Base-by-base conservation (phyloP, 805 yeast species). In the Cyberlindnera bimundalis region DNA sequence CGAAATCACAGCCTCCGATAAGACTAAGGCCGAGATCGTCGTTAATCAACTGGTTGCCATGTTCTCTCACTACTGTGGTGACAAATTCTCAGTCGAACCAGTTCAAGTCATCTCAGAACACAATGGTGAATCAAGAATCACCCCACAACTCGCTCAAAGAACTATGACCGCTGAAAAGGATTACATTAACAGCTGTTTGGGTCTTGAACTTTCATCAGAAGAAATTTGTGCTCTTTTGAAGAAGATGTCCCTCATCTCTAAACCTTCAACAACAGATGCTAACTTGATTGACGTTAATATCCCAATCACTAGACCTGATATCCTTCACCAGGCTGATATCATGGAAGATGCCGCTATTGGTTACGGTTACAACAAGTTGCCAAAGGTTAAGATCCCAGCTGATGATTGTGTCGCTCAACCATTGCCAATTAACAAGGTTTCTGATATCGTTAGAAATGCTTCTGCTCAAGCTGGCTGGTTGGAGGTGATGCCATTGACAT, bases 341-440 rank as follows among this genome's bases (percentile, higher is more conserved):
- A 86, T 93, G 95, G 99, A 93, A 67, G 99, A 93, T 65, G 96
- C 91, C 35, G 99, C 96, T 35, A 84, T 93, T 59, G 95, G 88
- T 23, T 93, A 88, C 61, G 99, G 99, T 43, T 93, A 84, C 73
- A 84, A 90, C 68, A 88, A 86, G 61, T 74, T 93, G 59, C 76
- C 75, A 48, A 87, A 82, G 67, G 80, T 93, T 37, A 76, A 76
- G 51, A 87, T 93, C 58, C 76, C 88, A 51, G 74, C 87, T 24
- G 81, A 96, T 9, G 78, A 84, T 49, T 71, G 77, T 40, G 82
- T 87, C 47, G 96, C 95, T 18, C 74, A 84, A 40, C 89, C 98
- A 31, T 76, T 91, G 61, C 96, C 96, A 42, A 75, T 95, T 58
- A 93, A 93, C 71, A 88, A 86, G 64, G 76, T 93, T 33, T 75